phyloP scores from a whole-genome alignment of 2,329 filamentous ascomycete species.

The Stylonectria norvegica region DNA sequence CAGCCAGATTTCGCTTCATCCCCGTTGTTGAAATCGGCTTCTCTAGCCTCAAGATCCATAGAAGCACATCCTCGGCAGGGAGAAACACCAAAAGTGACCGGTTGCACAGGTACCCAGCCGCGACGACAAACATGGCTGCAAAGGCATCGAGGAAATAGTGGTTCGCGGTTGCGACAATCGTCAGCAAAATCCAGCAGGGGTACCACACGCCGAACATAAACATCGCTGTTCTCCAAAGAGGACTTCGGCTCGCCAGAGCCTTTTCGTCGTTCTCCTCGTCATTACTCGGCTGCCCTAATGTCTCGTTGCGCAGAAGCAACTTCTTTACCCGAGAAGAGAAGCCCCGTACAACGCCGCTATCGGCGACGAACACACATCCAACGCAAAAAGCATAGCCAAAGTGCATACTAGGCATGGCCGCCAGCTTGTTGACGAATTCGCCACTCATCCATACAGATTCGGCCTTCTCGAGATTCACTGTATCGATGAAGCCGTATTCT shows the following conservation, averaged over 20 bases:
- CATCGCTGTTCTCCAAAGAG: slow-evolving; percentile 15
- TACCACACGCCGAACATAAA: slow-evolving; percentile 46
- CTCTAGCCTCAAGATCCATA: slow-evolving; percentile 59
- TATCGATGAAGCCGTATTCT: slow-evolving; percentile 54
- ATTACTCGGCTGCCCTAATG: background rate
- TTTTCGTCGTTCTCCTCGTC: slow-evolving; percentile 19
- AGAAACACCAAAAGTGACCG: slow-evolving; percentile 56
- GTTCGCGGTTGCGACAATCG: slow-evolving; percentile 60
- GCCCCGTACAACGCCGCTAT: slow-evolving; percentile 46
- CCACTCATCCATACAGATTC: slow-evolving; percentile 60
- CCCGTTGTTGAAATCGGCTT: slow-evolving; percentile 55
- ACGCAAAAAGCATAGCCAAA: slow-evolving; percentile 55
- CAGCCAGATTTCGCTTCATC: slow-evolving; percentile 19
- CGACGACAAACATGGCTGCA: slow-evolving; percentile 59
- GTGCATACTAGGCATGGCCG: slow-evolving; percentile 56
- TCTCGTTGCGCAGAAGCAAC: background rate
- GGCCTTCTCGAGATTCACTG: slow-evolving; percentile 42
- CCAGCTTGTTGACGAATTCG: slow-evolving; percentile 54
- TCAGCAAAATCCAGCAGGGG: slow-evolving; percentile 49
- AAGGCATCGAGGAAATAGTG: slow-evolving; percentile 63
- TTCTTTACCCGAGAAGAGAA: slow-evolving; percentile 17
- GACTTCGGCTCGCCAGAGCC: slow-evolving; percentile 17
- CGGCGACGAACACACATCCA: slow-evolving; percentile 49
- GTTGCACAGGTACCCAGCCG: slow-evolving; percentile 53
- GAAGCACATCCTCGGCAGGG: slow-evolving; percentile 61